A percentile compares a stretch with the other conserved stretches of the same genome.
Evolutionary conservation across 352 stramenopile genomes (phyloP).

Genomic region (Pythium vanterpoolii): DNA sequence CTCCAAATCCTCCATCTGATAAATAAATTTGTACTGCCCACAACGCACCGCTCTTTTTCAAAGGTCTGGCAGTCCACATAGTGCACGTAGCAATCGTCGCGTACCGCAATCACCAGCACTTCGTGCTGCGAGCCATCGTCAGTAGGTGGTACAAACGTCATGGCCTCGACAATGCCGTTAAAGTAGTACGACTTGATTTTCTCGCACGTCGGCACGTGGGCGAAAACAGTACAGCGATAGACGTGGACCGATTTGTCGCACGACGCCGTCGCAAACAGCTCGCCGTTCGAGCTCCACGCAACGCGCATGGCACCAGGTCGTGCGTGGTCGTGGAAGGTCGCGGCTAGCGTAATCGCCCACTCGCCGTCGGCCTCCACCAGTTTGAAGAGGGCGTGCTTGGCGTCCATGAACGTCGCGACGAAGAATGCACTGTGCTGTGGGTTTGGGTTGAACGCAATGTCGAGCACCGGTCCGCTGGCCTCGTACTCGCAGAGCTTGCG

Average conservation of each 20-base stretch:
- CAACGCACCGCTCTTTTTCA: constrained; percentile 66
- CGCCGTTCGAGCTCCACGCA: constrained; percentile 51
- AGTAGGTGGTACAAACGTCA: constrained; percentile 45
- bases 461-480: constrained; percentile 49
- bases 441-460: constrained; percentile 58
- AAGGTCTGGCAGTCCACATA: constrained; percentile 78
- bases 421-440: constrained; percentile 43
- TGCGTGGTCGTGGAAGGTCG: constrained; percentile 65
- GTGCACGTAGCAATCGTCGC: constrained; percentile 84
- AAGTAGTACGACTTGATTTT: constrained; percentile 87
- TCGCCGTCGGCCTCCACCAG: constrained; percentile 31
- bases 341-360: constrained; percentile 42
- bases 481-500: constrained; percentile 37
- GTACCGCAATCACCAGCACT: constrained; percentile 58
- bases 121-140: constrained; percentile 23
- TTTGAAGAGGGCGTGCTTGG: constrained; percentile 52
- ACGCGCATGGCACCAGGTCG: constrained; percentile 64
- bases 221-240: constrained; percentile 45
- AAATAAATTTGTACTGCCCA: too few relatives aligned
- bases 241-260: constrained; percentile 77
- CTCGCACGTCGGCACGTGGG: constrained; percentile 24
- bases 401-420: constrained; percentile 70
- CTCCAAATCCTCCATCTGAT: too few relatives aligned
- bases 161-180: constrained; percentile 71
- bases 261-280: constrained; percentile 64